Evolutionary conservation across 768 basidiomycete species (phyloP), one percentile per base, ranked within the genome.

Genomic region (Russula sp.): DNA sequence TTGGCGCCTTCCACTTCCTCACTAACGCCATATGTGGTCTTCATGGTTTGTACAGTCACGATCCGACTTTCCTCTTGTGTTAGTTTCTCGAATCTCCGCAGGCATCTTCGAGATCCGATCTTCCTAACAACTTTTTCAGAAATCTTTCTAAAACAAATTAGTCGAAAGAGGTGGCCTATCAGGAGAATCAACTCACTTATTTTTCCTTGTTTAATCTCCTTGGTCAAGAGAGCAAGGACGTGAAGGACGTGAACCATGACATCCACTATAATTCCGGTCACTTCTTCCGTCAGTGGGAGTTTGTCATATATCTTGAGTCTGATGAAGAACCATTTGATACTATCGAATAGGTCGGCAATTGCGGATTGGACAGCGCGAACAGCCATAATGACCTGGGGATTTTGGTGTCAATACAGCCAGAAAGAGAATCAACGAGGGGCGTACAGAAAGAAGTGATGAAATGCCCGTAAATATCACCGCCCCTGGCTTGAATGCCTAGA

Each of bases 391-490:
- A n/a, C 30, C 61, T 62, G 32, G 10, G 14, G 18, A 20, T 18
- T 20, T n/a, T 3, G 7, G 5, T 3, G 13, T 40, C 38, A 40
- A 30, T 6, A 28, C 26, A 28, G 26, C 9, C 1, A 8, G 2
- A 36, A 22, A 14, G 14, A 9, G n/a, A 1, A 34, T 16, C 0
- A 11, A 26, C 10, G 9, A 5, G 5, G 16, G 18, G 38, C 61
- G 9, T 9, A 55, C 61, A 7, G 42, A 22, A 26, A 62, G 46
- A 16, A 56, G 46, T n/a, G 56, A 20, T 2, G 54, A 44, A 14
- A 62, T 49, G 2, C 24, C 61, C 20, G 40, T 22, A 48, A 62
- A 62, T 2, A 62, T 54, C 32, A 36, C 30, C 5, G n/a, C 51
- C 0, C 34, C 20, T 16, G 46, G 54, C 2, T 20, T 18, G 26